These are phyloP conservation scores for Globisporangium camurandrum DNA, from an alignment of 352 stramenopile species.

Conservation along the genomic window DNA sequence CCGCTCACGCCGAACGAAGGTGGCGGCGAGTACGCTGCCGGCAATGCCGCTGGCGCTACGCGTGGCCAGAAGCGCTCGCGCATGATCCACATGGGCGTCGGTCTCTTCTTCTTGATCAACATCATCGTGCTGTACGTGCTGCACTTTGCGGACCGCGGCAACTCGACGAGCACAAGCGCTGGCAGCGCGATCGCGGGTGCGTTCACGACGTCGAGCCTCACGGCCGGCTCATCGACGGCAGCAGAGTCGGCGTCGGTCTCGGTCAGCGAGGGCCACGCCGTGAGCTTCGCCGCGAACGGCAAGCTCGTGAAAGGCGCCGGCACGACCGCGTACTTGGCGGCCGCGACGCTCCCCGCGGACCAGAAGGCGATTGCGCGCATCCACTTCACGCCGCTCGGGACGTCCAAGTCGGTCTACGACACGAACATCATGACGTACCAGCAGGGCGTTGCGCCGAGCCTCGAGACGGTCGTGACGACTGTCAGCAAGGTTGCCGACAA, in stretches of 20 bases:
- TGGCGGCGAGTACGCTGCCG: conserved; percentile 27
- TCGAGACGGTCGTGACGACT: conserved; percentile 46
- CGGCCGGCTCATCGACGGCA: conserved; percentile 8
- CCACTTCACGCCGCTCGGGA: conserved; percentile 45
- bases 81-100: conserved; percentile 24
- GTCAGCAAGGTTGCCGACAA: conserved; percentile 23
- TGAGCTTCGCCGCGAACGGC: conserved; percentile 50
- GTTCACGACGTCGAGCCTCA: conserved; percentile 29
- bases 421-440: conserved; percentile 61
- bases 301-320: conserved; percentile 48
- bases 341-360: conserved; percentile 31
- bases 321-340: conserved; percentile 63
- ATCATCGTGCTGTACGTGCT: conserved; percentile 79
- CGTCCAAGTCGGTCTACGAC: conserved; percentile 31
- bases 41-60: conserved; percentile 3
- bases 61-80: conserved; percentile 24
- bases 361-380: conserved; percentile 46
- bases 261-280: conserved; percentile 37
- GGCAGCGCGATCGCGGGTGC: conserved; percentile 22
- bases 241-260: conserved; percentile 7
- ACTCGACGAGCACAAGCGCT: conserved; percentile 10
- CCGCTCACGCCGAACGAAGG: conserved; percentile 39
- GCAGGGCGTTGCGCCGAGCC: conserved; percentile 26
- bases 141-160: conserved; percentile 64
- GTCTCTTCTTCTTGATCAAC: conserved; percentile 64